A percentile compares a stretch with the other conserved stretches of the same genome.
Conservation (phyloP, 1,139 yeast species). For the Debaryomyces singareniensis region DNA sequence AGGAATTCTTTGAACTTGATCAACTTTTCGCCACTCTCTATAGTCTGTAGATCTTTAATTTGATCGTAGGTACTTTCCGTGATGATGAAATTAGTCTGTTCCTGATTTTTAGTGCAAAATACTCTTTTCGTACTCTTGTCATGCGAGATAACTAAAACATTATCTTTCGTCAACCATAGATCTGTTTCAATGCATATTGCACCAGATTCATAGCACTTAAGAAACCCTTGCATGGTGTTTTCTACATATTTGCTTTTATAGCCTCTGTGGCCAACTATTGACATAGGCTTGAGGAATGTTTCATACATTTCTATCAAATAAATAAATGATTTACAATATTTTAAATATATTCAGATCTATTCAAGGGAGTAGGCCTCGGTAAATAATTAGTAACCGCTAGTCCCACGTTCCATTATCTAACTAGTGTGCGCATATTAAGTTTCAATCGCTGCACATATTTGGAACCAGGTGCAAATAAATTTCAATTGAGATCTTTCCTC, state of each 20-base stretch:
- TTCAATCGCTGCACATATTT: no score
- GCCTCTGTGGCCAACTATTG: slow-evolving; percentile 43
- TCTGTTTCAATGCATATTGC: slow-evolving; percentile 79
- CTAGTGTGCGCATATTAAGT: no score
- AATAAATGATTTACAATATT: no score
- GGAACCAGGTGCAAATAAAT: no score
- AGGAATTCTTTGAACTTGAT: slow-evolving; percentile 58
- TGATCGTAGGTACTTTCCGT: slow-evolving; percentile 32
- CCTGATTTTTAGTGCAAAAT: slow-evolving; percentile 45
- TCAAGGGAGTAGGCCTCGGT: no score
- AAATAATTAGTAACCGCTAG: no score
- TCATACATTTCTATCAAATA: no score
- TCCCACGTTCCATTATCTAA: no score
- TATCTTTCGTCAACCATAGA: slow-evolving; percentile 71
- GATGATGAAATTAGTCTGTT: slow-evolving; percentile 33
- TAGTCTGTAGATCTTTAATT: slow-evolving; percentile 49
- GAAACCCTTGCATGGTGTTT: slow-evolving; percentile 69
- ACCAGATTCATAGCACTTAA: slow-evolving; percentile 63
- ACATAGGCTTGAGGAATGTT: no score
- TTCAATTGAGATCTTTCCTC: no score
- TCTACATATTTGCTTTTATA: slow-evolving; percentile 67
- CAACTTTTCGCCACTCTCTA: slow-evolving; percentile 50
- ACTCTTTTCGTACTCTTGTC: slow-evolving; percentile 56
- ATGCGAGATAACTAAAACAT: slow-evolving; percentile 70
- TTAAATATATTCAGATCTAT: no score